Conservation (phyloP, 192 early-diverging fungal species). For the Dissophora ornata region DNA sequence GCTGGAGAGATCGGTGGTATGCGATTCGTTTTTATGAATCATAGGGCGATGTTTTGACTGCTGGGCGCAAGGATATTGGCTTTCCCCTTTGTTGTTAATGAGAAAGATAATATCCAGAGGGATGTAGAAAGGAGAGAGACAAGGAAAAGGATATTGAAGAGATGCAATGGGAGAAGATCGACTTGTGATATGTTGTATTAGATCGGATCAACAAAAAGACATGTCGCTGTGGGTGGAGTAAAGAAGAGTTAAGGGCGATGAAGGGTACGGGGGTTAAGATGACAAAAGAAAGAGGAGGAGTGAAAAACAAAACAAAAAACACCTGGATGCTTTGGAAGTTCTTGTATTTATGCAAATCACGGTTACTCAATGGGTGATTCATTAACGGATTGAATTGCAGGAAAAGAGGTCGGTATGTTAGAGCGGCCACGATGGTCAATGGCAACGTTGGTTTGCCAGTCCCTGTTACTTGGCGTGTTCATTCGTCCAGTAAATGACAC, state of each 20-base stretch:
- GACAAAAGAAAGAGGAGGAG: neutral
- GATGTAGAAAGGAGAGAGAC: neutral
- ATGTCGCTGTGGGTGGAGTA: neutral
- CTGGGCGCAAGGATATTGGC: too few species aligned
- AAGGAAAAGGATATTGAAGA: neutral
- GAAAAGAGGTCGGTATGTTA: too few species aligned
- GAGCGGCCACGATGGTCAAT: too few species aligned
- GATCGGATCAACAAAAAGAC: neutral
- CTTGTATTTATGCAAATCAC: too few species aligned
- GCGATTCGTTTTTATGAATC: conserved; percentile 27
- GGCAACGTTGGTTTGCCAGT: too few species aligned
- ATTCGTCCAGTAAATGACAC: too few species aligned
- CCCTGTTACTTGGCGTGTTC: too few species aligned
- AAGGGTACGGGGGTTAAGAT: too few species aligned
- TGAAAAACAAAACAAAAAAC: neutral
- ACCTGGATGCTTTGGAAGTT: too few species aligned
- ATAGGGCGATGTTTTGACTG: conserved; percentile 8
- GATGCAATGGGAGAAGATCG: too few species aligned
- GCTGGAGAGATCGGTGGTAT: conserved; percentile 25
- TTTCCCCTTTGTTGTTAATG: neutral
- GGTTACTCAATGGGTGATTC: too few species aligned
- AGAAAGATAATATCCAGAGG: neutral
- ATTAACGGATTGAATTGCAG: too few species aligned
- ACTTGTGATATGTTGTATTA: neutral
- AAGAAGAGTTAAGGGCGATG: neutral